Evolutionary conservation across 176 grass and related monocot species (phyloP).

Genomic region (Bothriochloa decipiens): DNA sequence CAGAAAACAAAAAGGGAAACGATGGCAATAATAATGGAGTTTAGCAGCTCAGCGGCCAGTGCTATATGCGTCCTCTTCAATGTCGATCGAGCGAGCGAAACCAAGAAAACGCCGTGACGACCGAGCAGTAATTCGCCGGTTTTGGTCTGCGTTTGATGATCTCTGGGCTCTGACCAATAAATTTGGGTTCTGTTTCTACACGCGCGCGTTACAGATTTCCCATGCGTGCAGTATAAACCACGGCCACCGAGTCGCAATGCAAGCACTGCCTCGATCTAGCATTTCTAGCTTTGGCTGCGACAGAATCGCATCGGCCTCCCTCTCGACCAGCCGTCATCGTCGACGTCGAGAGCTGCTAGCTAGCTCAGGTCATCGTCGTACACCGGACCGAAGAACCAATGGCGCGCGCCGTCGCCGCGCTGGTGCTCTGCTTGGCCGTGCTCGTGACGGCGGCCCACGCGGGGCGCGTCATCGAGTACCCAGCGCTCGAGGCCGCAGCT

Average conservation of each 20-base stretch:
- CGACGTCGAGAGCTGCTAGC: neutral
- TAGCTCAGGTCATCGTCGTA: neutral
- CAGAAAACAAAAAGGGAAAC: too few relatives aligned
- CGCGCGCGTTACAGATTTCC: neutral
- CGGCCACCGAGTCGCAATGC: neutral
- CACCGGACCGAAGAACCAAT: neutral
- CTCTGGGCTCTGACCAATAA: neutral
- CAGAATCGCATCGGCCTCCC: neutral
- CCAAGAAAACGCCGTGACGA: neutral
- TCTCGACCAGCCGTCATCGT: neutral
- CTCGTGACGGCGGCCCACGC: constrained; percentile 13
- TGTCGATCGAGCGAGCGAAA: neutral
- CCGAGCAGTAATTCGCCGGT: neutral
- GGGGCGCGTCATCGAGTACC: constrained; percentile 13
- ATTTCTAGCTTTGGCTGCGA: neutral
- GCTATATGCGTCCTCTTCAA: neutral
- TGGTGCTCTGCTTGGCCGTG: constrained; percentile 38
- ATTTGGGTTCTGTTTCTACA: neutral
- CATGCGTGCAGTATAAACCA: neutral
- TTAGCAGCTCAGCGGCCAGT: neutral
- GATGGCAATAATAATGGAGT: neutral
- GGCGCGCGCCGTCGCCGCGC: constrained; percentile 29
- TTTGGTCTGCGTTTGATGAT: neutral
- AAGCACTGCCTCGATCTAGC: neutral
- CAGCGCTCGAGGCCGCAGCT: neutral